Percentiles rank a stretch among this genome's conserved stretches.
phyloP scores from a whole-genome alignment of 1,139 yeast genomes.

The Blastobotrys indianensis region DNA sequence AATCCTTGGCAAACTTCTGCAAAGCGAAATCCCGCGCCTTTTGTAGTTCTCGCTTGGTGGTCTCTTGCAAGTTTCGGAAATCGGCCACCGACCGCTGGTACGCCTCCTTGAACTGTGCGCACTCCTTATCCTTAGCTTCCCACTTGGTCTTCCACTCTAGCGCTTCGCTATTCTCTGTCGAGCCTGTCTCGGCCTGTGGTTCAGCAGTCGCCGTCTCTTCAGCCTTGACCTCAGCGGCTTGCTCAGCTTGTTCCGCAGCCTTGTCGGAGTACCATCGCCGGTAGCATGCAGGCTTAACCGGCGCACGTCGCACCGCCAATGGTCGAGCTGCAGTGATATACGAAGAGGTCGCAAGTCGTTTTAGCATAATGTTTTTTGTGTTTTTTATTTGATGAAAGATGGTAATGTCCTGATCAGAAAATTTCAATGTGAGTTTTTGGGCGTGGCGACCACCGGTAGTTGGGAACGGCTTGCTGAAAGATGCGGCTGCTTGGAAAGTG shows the following conservation, averaged over 20 bases:
- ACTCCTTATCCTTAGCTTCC: conserved; percentile 68
- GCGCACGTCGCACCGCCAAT: conserved; percentile 1
- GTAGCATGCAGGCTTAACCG: conserved; percentile 4
- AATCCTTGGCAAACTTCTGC: conserved; percentile 87
- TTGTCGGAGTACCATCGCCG: conserved; percentile 9
- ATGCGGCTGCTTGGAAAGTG: no score
- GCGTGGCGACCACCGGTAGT: background rate
- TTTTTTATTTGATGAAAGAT: background rate
- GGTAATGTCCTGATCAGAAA: background rate
- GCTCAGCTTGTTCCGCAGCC: background rate
- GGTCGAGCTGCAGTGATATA: conserved; percentile 6
- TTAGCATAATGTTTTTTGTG: conserved; percentile 3
- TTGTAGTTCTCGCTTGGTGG: conserved; percentile 79
- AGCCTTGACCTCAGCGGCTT: background rate
- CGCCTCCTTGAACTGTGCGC: conserved; percentile 76
- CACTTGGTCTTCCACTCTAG: conserved; percentile 41
- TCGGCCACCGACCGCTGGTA: conserved; percentile 84
- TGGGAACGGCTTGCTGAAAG: background rate
- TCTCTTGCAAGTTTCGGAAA: conserved; percentile 87
- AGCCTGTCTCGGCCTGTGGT: no score
- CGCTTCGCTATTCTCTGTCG: background rate
- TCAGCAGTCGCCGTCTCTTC: background rate
- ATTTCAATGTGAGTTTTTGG: background rate
- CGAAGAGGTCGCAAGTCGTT: conserved; percentile 7
- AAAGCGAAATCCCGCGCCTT: conserved; percentile 88